Evolutionary conservation across 1,139 yeast genomes (phyloP).

Genomic region (Tardiomyces blankii): DNA sequence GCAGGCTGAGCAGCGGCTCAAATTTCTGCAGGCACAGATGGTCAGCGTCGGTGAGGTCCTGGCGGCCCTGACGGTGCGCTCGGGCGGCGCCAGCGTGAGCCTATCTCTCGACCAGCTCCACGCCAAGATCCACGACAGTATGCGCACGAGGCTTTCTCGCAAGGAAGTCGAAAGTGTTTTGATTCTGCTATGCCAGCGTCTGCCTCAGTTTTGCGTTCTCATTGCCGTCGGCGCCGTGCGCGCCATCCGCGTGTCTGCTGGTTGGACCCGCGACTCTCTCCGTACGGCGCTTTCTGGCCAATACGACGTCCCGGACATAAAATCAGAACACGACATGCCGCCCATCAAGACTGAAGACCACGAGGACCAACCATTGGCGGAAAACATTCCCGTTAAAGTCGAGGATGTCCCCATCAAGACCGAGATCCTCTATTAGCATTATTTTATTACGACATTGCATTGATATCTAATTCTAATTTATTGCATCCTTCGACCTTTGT

Average conservation of each 20-base stretch:
- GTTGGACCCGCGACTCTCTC: background rate
- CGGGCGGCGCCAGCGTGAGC: background rate
- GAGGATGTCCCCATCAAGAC: background rate
- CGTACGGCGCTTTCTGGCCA: background rate
- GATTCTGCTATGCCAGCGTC: slow-evolving; percentile 3
- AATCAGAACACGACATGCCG: too few species aligned
- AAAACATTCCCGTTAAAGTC: background rate
- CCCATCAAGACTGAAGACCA: too few species aligned
- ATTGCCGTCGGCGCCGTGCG: slow-evolving; percentile 2
- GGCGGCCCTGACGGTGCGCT: background rate
- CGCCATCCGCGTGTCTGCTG: background rate
- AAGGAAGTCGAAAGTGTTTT: slow-evolving; percentile 6
- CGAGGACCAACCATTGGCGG: too few species aligned
- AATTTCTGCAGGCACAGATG: slow-evolving; percentile 17
- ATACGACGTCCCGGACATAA: too few species aligned
- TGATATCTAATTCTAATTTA: too few species aligned
- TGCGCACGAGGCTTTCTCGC: background rate
- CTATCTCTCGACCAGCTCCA: background rate
- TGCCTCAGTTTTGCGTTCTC: slow-evolving; percentile 7
- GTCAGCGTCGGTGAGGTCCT: background rate
- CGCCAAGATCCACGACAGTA: background rate
- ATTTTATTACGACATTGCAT: too few species aligned
- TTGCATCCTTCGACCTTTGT: too few species aligned
- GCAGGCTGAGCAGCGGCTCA: slow-evolving; percentile 7
- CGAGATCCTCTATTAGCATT: background rate